Base-by-base conservation (phyloP, 257 asterid species). In the Scutellaria baicalensis region DNA sequence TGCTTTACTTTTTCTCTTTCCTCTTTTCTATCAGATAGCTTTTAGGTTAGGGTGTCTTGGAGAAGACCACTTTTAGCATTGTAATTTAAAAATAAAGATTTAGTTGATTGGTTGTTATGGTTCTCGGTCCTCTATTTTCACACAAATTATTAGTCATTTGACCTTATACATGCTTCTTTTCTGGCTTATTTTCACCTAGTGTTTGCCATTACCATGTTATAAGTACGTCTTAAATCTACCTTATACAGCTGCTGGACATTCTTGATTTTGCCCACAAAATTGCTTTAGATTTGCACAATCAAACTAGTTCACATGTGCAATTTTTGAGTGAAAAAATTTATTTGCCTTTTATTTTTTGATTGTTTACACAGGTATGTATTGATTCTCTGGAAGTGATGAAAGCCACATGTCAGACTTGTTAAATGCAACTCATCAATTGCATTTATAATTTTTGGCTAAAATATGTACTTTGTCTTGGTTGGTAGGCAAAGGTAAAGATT, bases 401-500 rank as follows among this genome's bases (percentile, higher is more conserved):
- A 3, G 20, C 49, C 17, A 13, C 48, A 60, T 62, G 54, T 50
- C 61, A 58, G 58, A 43, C 45, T 61, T 56, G 39, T 71, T 18
- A 20, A n/a, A 1, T 40, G 27, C 43, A 13, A n/a, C 56, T 43
- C 21, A 39, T 35, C 67, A 33, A 59, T 40, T 68, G 50, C 38
- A 20, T 35, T 51, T 63, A 12, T 1, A 20, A 45, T 35, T 49
- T 62, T 38, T 74, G 21, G 50, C 78, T 78, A 54, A 57, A 65
- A 48, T 39, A 33, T 66, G 21, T 72, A 47, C 71, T 56, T 52
- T 76, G 50, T 73, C 27, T 66, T 69, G 69, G 52, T 78, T 73
- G 54, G 76, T 73, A 93, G 98, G 99, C 79, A 79, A 83, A 69
- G 96, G 95, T 38, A 75, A 83, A 76, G 78, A 84, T 9, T 93